Evolutionary conservation across 768 basidiomycete species (phyloP).

Genomic region (Kwoniella botswanensis): DNA sequence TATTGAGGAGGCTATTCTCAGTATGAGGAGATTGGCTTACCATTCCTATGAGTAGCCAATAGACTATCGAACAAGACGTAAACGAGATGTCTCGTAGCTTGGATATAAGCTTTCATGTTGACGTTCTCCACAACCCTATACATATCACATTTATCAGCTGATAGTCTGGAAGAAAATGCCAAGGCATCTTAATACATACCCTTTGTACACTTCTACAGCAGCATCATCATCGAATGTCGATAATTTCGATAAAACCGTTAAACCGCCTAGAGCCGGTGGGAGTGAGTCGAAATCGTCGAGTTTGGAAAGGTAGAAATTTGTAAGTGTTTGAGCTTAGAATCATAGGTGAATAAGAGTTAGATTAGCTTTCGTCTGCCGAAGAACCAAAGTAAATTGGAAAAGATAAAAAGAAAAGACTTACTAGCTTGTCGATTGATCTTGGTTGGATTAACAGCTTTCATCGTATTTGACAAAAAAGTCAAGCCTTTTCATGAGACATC

Average conservation of each 20-base stretch:
- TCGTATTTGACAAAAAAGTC: slow-evolving; percentile 74
- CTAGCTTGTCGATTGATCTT: slow-evolving; percentile 81
- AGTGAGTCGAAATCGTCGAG: slow-evolving; percentile 83
- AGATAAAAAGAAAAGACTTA: slow-evolving; percentile 58
- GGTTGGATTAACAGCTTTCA: slow-evolving; percentile 67
- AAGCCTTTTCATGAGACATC: slow-evolving; percentile 66
- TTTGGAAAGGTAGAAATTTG: slow-evolving; percentile 81
- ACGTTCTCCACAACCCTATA: slow-evolving; percentile 76
- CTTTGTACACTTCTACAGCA: slow-evolving; percentile 65
- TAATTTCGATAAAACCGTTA: slow-evolving; percentile 69
- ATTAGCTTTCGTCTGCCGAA: no score
- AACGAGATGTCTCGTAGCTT: slow-evolving; percentile 78
- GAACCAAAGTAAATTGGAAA: background rate
- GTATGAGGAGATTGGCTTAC: slow-evolving; percentile 58
- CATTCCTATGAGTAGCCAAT: slow-evolving; percentile 71
- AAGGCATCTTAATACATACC: slow-evolving; percentile 63
- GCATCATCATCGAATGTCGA: slow-evolving; percentile 71
- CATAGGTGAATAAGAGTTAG: background rate
- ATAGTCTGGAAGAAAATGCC: background rate
- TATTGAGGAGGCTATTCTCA: slow-evolving; percentile 5
- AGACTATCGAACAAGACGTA: slow-evolving; percentile 81
- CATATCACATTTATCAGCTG: slow-evolving; percentile 15
- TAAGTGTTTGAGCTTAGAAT: slow-evolving; percentile 74
- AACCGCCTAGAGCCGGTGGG: slow-evolving; percentile 77
- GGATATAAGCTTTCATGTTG: slow-evolving; percentile 78